phyloP scores from a whole-genome alignment of 495 filamentous ascomycete species.

The Neurospora sp. region DNA sequence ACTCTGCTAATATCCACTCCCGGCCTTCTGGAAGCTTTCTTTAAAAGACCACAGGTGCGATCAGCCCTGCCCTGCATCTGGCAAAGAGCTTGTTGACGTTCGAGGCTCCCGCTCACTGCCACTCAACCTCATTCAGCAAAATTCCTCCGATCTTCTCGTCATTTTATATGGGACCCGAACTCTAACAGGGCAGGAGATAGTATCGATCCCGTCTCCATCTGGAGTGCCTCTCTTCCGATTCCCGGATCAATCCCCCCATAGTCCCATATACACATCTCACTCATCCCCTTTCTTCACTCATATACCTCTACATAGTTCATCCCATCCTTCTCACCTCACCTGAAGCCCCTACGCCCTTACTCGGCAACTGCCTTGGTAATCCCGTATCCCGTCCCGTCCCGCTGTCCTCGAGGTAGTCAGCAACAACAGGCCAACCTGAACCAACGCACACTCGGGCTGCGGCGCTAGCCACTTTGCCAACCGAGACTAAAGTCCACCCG shows the following conservation, averaged over 20 bases:
- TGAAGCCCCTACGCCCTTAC: background rate
- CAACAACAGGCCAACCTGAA: background rate
- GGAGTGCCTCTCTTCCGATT: background rate
- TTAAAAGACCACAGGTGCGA: slow-evolving; percentile 5
- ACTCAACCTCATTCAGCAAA: background rate
- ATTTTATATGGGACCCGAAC: background rate
- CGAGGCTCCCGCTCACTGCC: background rate
- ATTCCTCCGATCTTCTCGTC: background rate
- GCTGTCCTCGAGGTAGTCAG: background rate
- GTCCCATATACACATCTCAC: background rate
- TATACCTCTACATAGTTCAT: background rate
- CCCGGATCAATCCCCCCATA: background rate
- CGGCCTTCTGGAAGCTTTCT: slow-evolving; percentile 19
- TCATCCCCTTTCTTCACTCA: background rate
- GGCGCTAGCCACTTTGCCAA: background rate
- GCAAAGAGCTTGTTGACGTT: background rate
- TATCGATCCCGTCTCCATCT: background rate
- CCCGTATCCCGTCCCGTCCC: background rate
- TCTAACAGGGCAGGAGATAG: background rate
- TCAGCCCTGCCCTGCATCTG: slow-evolving; percentile 17
- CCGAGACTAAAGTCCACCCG: background rate
- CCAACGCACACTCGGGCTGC: background rate
- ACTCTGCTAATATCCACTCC: slow-evolving; percentile 4
- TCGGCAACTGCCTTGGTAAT: background rate
- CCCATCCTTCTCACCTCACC: background rate